Base-by-base conservation (phyloP, 208 protist species). In the Crithidia sp. region DNA sequence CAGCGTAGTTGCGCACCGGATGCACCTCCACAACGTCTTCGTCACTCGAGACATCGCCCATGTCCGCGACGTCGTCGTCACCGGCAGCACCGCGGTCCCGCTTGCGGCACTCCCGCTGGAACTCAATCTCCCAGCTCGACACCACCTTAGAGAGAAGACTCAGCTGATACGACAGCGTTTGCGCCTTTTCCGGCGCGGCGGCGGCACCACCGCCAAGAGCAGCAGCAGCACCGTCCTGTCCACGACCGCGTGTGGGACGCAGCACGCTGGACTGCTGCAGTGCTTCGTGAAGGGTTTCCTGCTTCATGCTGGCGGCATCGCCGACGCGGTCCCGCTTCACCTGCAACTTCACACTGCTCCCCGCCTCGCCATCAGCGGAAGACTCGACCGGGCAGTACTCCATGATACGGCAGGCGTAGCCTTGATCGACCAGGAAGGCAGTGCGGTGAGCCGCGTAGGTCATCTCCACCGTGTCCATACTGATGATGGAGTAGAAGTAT, bases 401-500 rank as follows among this genome's bases (percentile, higher is more conserved):
- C 77, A 95, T 92, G 49, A 97, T 79, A 39, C 89, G 85, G 65
- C 91, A 97, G 5, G 80, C 83, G 71, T 98, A 98, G 43, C 94
- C 94, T 70, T 98, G 92, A 68, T 99, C 98, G 6, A 99, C 91
- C 9, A 99, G 87, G 82, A 99, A 99, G 37, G 97, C 93, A 71
- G 99, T 99, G 60, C 99, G 95, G 72, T 99, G 99, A 14, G 94
- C 89, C 13, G 95, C 95, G 78, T 98, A 99, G 58, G 82, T 90
- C 89, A 99, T 97, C 79, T 99, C 99, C 53, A 97, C 56, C 14
- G 98, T 99, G 83, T 99, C 98, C 16, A 90, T 91, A 44, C 95
- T 98, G 28, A 99, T 95, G 28, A 99, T 85, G 5, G 98, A 98
- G 84, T 99, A 99, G 84, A 99, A 99, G 81, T 98, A 99, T 2